Evolutionary conservation across 1,139 yeast genomes (phyloP).

Genomic region (Kazachstania sp.): DNA sequence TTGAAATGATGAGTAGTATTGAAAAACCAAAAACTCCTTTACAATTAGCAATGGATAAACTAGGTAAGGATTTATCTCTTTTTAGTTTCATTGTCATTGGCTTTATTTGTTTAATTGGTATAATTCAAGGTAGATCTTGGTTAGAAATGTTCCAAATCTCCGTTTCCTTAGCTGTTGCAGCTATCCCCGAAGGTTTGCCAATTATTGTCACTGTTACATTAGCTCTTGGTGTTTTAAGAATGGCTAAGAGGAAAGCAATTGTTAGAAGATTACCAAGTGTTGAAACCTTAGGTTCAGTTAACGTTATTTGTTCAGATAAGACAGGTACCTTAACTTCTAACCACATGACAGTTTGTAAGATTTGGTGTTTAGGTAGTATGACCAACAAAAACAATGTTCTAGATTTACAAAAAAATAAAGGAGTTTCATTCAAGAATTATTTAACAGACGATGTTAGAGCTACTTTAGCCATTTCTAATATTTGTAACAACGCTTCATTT

Average conservation of each 20-base stretch:
- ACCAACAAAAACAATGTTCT: constrained; percentile 40
- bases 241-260: constrained; percentile 90
- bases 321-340: constrained; percentile 94
- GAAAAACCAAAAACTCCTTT: constrained; percentile 95
- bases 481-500: constrained; percentile 74
- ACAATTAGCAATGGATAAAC: constrained; percentile 87
- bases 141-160: constrained; percentile 95
- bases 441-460: constrained; percentile 46
- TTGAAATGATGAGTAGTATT: constrained; percentile 87
- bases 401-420: constrained; percentile 42
- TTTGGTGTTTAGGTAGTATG: constrained; percentile 69
- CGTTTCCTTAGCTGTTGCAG: constrained; percentile 94
- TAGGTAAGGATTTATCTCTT: constrained; percentile 80
- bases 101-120: constrained; percentile 75
- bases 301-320: constrained; percentile 90
- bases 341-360: constrained; percentile 82
- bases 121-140: constrained; percentile 87
- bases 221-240: constrained; percentile 89
- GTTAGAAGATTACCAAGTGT: constrained; percentile 90
- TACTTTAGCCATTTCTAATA: constrained; percentile 58
- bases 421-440: constrained; percentile 37
- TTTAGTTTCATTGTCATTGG: constrained; percentile 83
- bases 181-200: constrained; percentile 96
- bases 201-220: constrained; percentile 93
- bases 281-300: constrained; percentile 91